Conservation (phyloP, 345 rosid species). For the Geranium brycei region DNA sequence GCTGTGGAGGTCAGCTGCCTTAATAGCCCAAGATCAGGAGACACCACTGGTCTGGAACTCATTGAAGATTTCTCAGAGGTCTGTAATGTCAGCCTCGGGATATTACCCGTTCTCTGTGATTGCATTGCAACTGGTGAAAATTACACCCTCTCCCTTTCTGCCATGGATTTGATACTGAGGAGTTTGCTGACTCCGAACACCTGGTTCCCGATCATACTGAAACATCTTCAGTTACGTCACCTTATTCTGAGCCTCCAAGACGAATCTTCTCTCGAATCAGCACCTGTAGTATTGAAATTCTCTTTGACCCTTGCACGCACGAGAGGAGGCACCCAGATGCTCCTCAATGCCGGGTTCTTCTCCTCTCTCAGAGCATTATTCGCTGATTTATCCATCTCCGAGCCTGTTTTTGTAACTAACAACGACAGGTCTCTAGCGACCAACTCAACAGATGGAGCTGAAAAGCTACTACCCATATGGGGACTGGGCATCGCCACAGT, state of each 20-base stretch:
- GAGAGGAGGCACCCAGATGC: conserved; percentile 81
- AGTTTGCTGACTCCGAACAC: conserved; percentile 53
- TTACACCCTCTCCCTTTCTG: conserved; percentile 46
- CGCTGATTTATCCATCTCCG: conserved; percentile 31
- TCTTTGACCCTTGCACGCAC: conserved; percentile 64
- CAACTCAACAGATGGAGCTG: conserved; percentile 28
- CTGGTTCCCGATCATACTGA: conserved; percentile 72
- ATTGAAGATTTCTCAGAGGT: conserved; percentile 43
- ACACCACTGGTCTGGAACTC: conserved; percentile 24
- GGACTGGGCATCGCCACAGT: conserved; percentile 77
- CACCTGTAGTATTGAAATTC: conserved; percentile 51
- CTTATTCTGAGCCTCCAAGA: conserved; percentile 57
- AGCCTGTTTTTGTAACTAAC: conserved; percentile 23
- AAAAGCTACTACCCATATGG: conserved; percentile 52
- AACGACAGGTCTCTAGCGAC: conserved; percentile 18
- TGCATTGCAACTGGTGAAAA: conserved; percentile 42
- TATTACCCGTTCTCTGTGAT: conserved; percentile 63
- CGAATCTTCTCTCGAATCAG: conserved; percentile 29
- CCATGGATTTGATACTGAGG: conserved; percentile 47
- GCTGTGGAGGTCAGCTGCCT: conserved; percentile 31
- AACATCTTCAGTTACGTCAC: conserved; percentile 53
- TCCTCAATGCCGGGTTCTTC: conserved; percentile 55
- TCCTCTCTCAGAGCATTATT: conserved; percentile 52
- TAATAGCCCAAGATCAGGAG: conserved; percentile 13
- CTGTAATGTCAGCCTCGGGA: conserved; percentile 50